Percentiles rank a stretch among this genome's conserved stretches.
These are phyloP conservation scores for Solanum aculeatissimum DNA, from an alignment of 305 asterid genomes.

Conservation along the genomic window DNA sequence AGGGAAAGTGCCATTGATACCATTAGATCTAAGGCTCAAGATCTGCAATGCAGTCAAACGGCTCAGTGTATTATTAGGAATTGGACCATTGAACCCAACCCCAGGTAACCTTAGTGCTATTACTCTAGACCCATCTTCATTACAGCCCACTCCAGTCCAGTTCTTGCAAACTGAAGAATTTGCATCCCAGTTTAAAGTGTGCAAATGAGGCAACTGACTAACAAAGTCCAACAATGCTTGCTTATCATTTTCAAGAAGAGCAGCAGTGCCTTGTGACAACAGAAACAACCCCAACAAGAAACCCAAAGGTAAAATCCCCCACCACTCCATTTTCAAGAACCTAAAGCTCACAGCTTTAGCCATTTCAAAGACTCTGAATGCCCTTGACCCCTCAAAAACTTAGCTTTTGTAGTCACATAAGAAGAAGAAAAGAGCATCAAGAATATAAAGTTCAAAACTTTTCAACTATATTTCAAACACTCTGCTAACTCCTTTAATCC, in stretches of 20 bases:
- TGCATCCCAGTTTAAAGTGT: constrained; percentile 55
- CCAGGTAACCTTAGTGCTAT: constrained; percentile 64
- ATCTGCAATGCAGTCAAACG: constrained; percentile 75
- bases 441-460: not conserved
- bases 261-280: constrained; percentile 5
- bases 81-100: constrained; percentile 74
- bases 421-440: not conserved
- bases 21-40: constrained; percentile 90
- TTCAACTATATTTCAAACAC: not conserved
- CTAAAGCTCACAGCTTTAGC: not conserved
- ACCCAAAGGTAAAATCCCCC: constrained; percentile 12
- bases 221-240: constrained; percentile 70
- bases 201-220: constrained; percentile 27
- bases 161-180: constrained; percentile 42
- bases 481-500: not conserved
- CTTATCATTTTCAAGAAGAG: constrained; percentile 50
- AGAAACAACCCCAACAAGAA: constrained; percentile 24
- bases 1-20: constrained; percentile 64
- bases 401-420: not conserved
- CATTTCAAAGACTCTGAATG: not conserved
- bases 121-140: constrained; percentile 65
- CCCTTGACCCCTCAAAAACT: not conserved
- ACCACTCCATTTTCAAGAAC: constrained; percentile 35
- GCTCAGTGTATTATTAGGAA: constrained; percentile 54
- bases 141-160: constrained; percentile 77